phyloP scores from a whole-genome alignment of 805 yeast genomes.

The Ascoidea rubescens region DNA sequence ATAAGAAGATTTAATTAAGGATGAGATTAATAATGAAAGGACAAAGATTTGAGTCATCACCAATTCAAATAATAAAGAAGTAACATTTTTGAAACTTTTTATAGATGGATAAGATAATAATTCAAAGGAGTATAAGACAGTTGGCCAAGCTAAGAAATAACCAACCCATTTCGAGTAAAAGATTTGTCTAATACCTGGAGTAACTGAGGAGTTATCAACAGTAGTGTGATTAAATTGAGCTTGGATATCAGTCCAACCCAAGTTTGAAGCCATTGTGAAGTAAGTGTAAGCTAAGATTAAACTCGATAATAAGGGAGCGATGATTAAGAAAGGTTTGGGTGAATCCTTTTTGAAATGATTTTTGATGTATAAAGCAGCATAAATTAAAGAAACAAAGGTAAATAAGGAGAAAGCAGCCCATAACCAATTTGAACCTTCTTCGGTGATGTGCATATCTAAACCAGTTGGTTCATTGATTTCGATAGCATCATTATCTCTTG shows the following conservation, averaged over 20 bases:
- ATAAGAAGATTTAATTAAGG: slow-evolving; percentile 38
- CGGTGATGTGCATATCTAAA: slow-evolving; percentile 37
- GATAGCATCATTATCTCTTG: slow-evolving; percentile 20
- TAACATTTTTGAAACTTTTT: slow-evolving; percentile 18
- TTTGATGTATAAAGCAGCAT: slow-evolving; percentile 15
- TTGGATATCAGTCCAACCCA: slow-evolving; percentile 36
- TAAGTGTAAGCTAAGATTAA: slow-evolving; percentile 33
- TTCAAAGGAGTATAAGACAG: slow-evolving; percentile 20
- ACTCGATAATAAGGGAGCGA: slow-evolving; percentile 28
- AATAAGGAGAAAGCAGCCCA: slow-evolving; percentile 48
- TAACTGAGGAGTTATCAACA: slow-evolving; percentile 14
- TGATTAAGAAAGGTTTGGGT: slow-evolving; percentile 16
- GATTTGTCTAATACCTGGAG: slow-evolving; percentile 30
- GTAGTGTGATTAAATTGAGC: slow-evolving; percentile 36
- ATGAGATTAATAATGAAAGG: slow-evolving; percentile 41
- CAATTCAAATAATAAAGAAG: slow-evolving; percentile 28
- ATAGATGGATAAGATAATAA: slow-evolving; percentile 19
- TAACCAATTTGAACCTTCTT: slow-evolving; percentile 52
- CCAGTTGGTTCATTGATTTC: slow-evolving; percentile 27
- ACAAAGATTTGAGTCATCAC: slow-evolving; percentile 33
- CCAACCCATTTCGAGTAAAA: slow-evolving; percentile 44
- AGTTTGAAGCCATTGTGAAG: slow-evolving; percentile 42
- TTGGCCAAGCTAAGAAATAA: slow-evolving; percentile 44
- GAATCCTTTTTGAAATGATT: slow-evolving; percentile 12
- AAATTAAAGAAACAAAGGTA: slow-evolving; percentile 21